Conservation (phyloP, 2,329 filamentous ascomycete species). For the Plenodomus biglobosus region DNA sequence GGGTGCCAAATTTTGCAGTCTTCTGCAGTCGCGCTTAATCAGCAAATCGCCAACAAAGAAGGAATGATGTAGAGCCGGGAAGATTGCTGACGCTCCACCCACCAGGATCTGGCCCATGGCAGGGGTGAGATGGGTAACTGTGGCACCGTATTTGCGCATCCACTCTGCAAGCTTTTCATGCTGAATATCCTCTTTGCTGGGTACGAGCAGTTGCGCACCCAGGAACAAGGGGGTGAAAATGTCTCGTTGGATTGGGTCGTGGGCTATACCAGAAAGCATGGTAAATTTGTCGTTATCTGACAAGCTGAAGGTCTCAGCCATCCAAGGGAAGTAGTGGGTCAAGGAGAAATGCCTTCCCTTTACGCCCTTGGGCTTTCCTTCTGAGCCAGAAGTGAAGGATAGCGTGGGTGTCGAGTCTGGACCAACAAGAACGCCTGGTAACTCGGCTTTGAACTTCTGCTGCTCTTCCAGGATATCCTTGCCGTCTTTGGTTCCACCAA, state of each 20-base stretch:
- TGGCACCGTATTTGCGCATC: constrained; percentile 75
- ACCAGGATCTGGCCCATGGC: constrained; percentile 95
- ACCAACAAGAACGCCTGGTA: constrained; percentile 75
- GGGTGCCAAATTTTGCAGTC: constrained; percentile 72
- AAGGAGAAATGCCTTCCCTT: constrained; percentile 83
- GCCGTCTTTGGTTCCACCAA: constrained; percentile 67
- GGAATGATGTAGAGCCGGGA: constrained; percentile 73
- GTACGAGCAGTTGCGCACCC: constrained; percentile 76
- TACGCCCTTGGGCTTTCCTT: constrained; percentile 84
- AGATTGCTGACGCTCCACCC: constrained; percentile 76
- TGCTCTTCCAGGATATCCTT: constrained; percentile 66
- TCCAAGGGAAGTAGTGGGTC: constrained; percentile 88
- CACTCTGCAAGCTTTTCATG: constrained; percentile 86
- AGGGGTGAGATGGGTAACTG: constrained; percentile 85
- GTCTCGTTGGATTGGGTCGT: constrained; percentile 66
- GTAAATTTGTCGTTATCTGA: constrained; percentile 75
- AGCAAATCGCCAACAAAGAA: constrained; percentile 94
- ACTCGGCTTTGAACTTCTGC: constrained; percentile 55
- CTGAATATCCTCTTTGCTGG: constrained; percentile 78
- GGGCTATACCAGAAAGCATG: constrained; percentile 80
- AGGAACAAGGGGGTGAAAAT: constrained; percentile 91
- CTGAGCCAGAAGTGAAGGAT: constrained; percentile 63
- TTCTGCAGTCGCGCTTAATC: constrained; percentile 78
- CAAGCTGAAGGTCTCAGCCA: constrained; percentile 79
- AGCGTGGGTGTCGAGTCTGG: constrained; percentile 82